phyloP scores from a whole-genome alignment of 2,329 filamentous ascomycete genomes.

The Aspergillus candidus region DNA sequence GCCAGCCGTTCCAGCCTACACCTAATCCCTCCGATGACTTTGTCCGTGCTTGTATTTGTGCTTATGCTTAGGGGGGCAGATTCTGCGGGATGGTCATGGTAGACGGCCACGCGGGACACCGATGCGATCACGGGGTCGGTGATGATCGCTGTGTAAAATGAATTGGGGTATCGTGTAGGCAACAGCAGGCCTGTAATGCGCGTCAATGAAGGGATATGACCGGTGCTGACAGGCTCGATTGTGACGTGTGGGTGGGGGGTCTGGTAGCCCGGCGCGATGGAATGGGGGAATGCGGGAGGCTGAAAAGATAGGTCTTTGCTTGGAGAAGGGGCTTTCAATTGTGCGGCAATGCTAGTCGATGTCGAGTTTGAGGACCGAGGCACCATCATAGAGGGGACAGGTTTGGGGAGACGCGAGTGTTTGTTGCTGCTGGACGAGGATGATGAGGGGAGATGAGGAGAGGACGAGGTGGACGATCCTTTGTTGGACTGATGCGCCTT shows the following conservation, averaged over 20 bases:
- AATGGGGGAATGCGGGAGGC: constrained; percentile 26
- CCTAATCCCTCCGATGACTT: constrained; percentile 45
- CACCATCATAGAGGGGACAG: constrained; percentile 25
- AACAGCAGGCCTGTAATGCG: constrained; percentile 54
- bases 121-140: constrained; percentile 47
- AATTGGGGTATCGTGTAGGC: constrained; percentile 55
- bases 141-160: constrained; percentile 57
- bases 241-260: constrained; percentile 46
- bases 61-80: constrained; percentile 15
- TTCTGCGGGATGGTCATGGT: constrained; percentile 43
- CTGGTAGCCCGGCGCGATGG: constrained; percentile 21
- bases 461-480: constrained; percentile 15
- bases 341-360: constrained; percentile 12
- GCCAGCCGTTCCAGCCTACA: constrained; percentile 40
- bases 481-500: constrained; percentile 26
- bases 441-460: constrained; percentile 14
- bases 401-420: constrained; percentile 23
- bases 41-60: constrained; percentile 29
- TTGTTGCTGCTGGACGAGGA: constrained; percentile 10
- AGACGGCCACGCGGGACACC: constrained; percentile 55
- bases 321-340: constrained; percentile 17
- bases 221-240: constrained; percentile 47
- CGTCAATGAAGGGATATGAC: constrained; percentile 51
- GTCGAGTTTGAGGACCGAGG: constrained; percentile 19
- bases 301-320: constrained; percentile 22